These are phyloP conservation scores for Pichia gijzeniarum DNA, from an alignment of 805 yeast genomes.

Conservation along the genomic window DNA sequence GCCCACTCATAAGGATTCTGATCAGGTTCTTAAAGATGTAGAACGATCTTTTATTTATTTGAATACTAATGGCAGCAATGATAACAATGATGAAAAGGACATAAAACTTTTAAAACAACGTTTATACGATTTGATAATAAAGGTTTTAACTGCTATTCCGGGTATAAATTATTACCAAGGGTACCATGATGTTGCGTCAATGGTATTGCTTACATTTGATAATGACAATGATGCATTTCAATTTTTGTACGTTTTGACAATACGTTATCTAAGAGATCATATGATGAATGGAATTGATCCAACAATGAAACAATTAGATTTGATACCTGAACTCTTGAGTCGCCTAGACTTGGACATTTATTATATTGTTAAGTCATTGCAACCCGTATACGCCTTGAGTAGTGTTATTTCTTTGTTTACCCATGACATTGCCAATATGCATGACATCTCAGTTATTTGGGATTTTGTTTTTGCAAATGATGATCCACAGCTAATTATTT, in stretches of 20 bases:
- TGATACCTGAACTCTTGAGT: conserved; percentile 59
- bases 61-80: conserved; percentile 12
- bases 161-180: conserved; percentile 82
- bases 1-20: conserved; percentile 55
- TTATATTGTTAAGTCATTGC: conserved; percentile 34
- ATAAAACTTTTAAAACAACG: conserved; percentile 33
- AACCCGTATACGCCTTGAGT: conserved; percentile 67
- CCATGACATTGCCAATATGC: conserved; percentile 53
- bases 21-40: conserved; percentile 75
- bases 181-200: conserved; percentile 77
- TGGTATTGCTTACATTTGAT: conserved; percentile 49
- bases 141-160: conserved; percentile 56
- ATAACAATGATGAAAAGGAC: conserved; percentile 4
- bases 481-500: conserved; percentile 48
- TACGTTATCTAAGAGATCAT: conserved; percentile 70
- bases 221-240: conserved; percentile 32
- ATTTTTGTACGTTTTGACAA: conserved; percentile 49
- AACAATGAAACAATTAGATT: conserved; percentile 54
- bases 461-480: conserved; percentile 57
- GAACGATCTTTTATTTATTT: conserved; percentile 56
- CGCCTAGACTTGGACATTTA: conserved; percentile 41
- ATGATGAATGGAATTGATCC: conserved; percentile 68
- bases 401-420: conserved; percentile 71
- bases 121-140: conserved; percentile 40
- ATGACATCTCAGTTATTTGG: conserved; percentile 54